These are phyloP conservation scores for Leccinum angustisporum DNA, from an alignment of 1,284 basidiomycete species.

Conservation along the genomic window DNA sequence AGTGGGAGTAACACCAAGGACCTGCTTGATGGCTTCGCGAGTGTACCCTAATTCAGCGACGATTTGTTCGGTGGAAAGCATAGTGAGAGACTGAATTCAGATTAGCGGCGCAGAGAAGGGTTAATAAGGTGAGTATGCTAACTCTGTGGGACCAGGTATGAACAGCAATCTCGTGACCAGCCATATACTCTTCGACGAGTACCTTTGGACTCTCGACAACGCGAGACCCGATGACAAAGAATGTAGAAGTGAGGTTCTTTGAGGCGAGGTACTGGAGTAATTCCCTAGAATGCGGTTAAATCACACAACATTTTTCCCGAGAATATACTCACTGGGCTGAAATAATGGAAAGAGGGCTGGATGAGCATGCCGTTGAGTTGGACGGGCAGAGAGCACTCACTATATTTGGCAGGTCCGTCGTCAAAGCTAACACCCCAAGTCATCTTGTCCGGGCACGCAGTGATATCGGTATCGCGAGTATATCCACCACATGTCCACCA, in stretches of 20 bases:
- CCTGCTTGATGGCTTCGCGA: conserved; percentile 75
- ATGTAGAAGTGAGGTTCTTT: conserved; percentile 75
- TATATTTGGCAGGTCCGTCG: conserved; percentile 83
- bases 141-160: conserved; percentile 80
- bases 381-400: conserved; percentile 41
- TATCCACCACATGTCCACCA: conserved; percentile 92
- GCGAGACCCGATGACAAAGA: conserved; percentile 92
- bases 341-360: neutral
- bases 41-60: conserved; percentile 95
- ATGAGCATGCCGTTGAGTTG: conserved; percentile 5
- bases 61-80: conserved; percentile 82
- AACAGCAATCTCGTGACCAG: conserved; percentile 77
- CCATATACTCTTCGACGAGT: conserved; percentile 83
- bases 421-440: conserved; percentile 86
- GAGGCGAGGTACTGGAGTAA: conserved; percentile 69
- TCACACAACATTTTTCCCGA: conserved; percentile 18
- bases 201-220: conserved; percentile 79
- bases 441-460: conserved; percentile 74
- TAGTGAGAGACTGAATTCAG: conserved; percentile 64
- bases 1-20: conserved; percentile 80
- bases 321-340: conserved; percentile 45
- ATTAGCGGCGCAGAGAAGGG: neutral
- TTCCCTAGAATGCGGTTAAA: conserved; percentile 40
- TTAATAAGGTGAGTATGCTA: conserved; percentile 14
- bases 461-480: conserved; percentile 66